Evolutionary conservation across 1,284 basidiomycete genomes (phyloP).

Genomic region (Phaffia rhodozyma): DNA sequence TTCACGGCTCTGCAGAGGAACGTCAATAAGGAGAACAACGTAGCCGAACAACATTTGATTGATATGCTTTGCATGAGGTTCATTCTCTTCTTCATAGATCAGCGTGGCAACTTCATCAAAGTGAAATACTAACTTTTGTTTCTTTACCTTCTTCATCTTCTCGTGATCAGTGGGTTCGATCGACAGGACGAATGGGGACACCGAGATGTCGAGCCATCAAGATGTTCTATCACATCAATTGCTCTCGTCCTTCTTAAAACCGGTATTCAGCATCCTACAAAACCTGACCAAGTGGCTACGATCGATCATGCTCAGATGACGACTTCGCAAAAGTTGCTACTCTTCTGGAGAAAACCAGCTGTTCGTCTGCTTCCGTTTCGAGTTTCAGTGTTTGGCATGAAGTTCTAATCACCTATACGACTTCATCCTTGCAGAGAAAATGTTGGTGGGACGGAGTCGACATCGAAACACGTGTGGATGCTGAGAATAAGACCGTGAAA

Average conservation of each 20-base stretch:
- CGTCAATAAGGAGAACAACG: slow-evolving; percentile 97
- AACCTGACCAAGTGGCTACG: slow-evolving; percentile 31
- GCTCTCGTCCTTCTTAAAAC: slow-evolving; percentile 96
- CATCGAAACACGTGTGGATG: slow-evolving; percentile 51
- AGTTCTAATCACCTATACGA: not conserved
- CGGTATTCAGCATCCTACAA: slow-evolving; percentile 61
- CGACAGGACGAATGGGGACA: slow-evolving; percentile 96
- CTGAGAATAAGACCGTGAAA: slow-evolving; percentile 48
- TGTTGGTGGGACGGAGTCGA: slow-evolving; percentile 99
- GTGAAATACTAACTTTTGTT: not conserved
- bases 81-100: slow-evolving; percentile 21
- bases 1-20: slow-evolving; percentile 97
- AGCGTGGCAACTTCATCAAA: not conserved
- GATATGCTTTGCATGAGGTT: slow-evolving; percentile 99
- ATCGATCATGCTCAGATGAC: slow-evolving; percentile 88
- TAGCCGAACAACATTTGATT: slow-evolving; percentile 97
- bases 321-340: slow-evolving; percentile 89
- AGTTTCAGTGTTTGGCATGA: slow-evolving; percentile 3
- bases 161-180: slow-evolving; percentile 68
- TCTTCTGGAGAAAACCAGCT: slow-evolving; percentile 99
- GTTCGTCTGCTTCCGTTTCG: slow-evolving; percentile 38
- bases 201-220: slow-evolving; percentile 82
- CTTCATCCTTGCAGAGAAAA: slow-evolving; percentile 55
- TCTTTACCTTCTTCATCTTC: not conserved
- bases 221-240: slow-evolving; percentile 96